Evolutionary conservation across 2,329 filamentous ascomycete species (phyloP), one percentile per base, ranked within the genome.

Genomic region (Emmonsia crescens): DNA sequence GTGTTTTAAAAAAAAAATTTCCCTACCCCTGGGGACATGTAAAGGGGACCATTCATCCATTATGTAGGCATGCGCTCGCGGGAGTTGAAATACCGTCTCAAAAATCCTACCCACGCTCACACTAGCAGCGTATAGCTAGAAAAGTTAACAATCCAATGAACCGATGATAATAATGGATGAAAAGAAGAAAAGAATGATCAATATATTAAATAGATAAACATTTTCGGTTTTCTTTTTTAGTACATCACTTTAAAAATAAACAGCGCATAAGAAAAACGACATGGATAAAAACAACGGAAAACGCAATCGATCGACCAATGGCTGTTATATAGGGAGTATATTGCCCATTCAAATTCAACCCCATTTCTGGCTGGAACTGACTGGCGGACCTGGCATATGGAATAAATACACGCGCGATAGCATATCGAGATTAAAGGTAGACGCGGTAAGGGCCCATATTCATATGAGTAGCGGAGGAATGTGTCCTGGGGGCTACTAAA

Each of bases 391-490:
- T 27, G 10, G 46, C 21, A 10, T 27, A 48, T 48, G 44, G 29
- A 19, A 31, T 51, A 33, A 33, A 19, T 1, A 52, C 21, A 31
- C 16, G 19, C 46, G 8, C 8, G n/a, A 48, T 48, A 48, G 6
- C 46, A 48, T 12, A 27, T 27, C 46, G n/a, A 48, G 6, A 12
- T 33, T 52, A 2, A 52, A 33, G 27, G 29, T 33, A 52, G 29
- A n/a, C 21, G 49, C 2, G 8, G 49, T 19, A 52, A 33, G 49
- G 1, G 4, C 14, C n/a, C 8, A 64, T 36, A 52, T 40, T 63
- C 61, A 61, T 54, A 60, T 64, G 36, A 65, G 54, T 44, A 60
- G 62, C 60, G 24, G 60, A 64, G 48, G 48, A 62, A 48, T 61
- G 44, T 51, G 56, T 60, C 55, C 8, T 19, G 42, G 16, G 56